Base-by-base conservation (phyloP, 148 eudicot genomes). In the Heliosperma pusillum region DNA sequence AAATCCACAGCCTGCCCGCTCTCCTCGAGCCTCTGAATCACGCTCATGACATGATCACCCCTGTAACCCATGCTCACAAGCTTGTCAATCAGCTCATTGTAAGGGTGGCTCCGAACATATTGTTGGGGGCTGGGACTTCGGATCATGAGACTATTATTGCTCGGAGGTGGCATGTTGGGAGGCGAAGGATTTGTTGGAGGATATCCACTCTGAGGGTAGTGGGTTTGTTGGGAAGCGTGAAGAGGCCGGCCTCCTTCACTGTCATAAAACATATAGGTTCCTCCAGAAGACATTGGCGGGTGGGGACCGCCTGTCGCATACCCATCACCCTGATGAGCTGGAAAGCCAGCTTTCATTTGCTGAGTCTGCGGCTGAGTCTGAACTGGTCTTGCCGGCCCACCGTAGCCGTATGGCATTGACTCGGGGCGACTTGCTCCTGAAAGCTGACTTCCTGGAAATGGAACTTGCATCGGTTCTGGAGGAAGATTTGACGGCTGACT, bases 21-120 rank as follows among this genome's bases (percentile, higher is more conserved):
- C 76, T 95, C 99, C 80, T 95, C 97, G 45, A 95, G 84, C 93
- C 97, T 90, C 87, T 95, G 97, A 78, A 95, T 95, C 75, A 92
- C 89, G 25, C 85, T 78, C 21, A 81, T 80, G 45, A 90, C 91
- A 72, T 88, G 97, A 65, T 92, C 99, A 30, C 94, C 93, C 74
- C 99, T 81, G 73, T 92, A 95, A 66, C 99, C 99, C 97, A 95
- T 95, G 85, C 84, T 82, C 77, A 88, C 97, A 86, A 95, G 66
- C 84, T 92, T 92, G 67, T 95, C 97, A 73, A 95, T 85, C 80
- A 95, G 85, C 72, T 95, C 99, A 67, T 82, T 87, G 83, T 90
- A 89, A 9, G 97, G 99, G 79, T 92, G 99, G 82, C 69, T 83
- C 30, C 93, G 87, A 76, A 83, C 75, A 56, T 82, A 88, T 71